Base-by-base conservation (phyloP, 1,284 basidiomycete species). In the Cryptococcus sp. region DNA sequence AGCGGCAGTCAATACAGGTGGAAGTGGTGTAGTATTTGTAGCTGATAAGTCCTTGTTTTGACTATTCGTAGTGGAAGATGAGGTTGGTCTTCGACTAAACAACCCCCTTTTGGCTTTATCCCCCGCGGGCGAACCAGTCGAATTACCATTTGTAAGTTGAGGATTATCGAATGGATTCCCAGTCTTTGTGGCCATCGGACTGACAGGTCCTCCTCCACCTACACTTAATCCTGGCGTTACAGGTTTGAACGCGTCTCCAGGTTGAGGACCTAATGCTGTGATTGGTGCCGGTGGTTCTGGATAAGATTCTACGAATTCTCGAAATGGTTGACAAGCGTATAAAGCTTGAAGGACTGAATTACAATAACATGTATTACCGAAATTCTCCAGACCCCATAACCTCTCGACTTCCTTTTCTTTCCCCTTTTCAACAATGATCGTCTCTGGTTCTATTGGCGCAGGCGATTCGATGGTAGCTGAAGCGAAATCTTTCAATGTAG, bases 311-410 rank as follows among this genome's bases (percentile, higher is more conserved):
- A 91, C 78, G 56, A 89, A 86, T 45, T 88, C 83, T 42, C 89
- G 82, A 70, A 92, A 90, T 0, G 89, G 88, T n/a, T 81, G 76
- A 63, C 88, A 90, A 63, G 87, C 88, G 78, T 97, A 98, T 53
- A 98, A 84, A 0, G 95, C 88, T 76, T 98, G 95, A 8, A 98
- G 83, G 33, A 98, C 90, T 14, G 95, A 98, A 78, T 98, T 98
- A 79, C 89, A 93, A 77, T 98, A 98, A 79, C 88, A 90, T 35
- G 87, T 90, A 73, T 90, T 90, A 46, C 87, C 88, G 76, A 89
- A 89, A 77, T 96, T 96, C 82, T 94, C 92, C 51, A 95, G 80
- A 23, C 92, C 92, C 81, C 92, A 94, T 50, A 79, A 72, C 2
- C 73, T 60, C 53, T 80, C 79, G 14, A 70, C 66, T 8, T 70